Evolutionary conservation across 2,329 filamentous ascomycete species (phyloP).

Genomic region (Colletotrichum phormii): DNA sequence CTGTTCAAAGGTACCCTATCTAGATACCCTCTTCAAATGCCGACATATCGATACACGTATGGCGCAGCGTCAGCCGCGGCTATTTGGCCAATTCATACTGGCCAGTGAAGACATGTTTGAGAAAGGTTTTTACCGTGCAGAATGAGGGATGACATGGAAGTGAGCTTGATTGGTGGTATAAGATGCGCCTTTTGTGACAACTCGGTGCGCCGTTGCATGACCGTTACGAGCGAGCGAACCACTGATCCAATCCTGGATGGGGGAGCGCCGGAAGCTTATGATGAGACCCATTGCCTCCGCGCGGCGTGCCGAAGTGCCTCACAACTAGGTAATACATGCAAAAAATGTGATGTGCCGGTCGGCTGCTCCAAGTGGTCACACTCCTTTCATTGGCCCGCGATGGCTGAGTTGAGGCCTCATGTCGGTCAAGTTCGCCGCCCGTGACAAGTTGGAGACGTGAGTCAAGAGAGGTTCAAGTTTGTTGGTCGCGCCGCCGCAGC

Average conservation of each 20-base stretch:
- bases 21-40: slow-evolving; percentile 34
- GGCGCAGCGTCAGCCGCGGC: not conserved
- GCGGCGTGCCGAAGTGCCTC: not conserved
- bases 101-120: not conserved
- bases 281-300: not conserved
- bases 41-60: slow-evolving; percentile 14
- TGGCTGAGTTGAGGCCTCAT: not conserved
- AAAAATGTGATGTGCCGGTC: slow-evolving; percentile 12
- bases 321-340: not conserved
- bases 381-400: not conserved
- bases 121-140: not conserved
- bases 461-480: slow-evolving; percentile 26
- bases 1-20: slow-evolving; percentile 6
- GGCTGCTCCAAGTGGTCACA: not conserved
- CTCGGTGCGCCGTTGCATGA: slow-evolving; percentile 9
- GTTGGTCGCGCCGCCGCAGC: not conserved
- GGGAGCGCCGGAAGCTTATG: slow-evolving; percentile 5
- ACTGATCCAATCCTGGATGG: not conserved
- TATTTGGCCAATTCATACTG: not conserved
- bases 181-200: slow-evolving; percentile 28
- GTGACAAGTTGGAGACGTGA: slow-evolving; percentile 23
- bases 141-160: not conserved
- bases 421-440: slow-evolving; percentile 9
- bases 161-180: slow-evolving; percentile 21
- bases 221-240: slow-evolving; percentile 12